These are phyloP conservation scores for Cetraspora pellucida DNA, from an alignment of 192 early-diverging fungal genomes.

Conservation along the genomic window DNA sequence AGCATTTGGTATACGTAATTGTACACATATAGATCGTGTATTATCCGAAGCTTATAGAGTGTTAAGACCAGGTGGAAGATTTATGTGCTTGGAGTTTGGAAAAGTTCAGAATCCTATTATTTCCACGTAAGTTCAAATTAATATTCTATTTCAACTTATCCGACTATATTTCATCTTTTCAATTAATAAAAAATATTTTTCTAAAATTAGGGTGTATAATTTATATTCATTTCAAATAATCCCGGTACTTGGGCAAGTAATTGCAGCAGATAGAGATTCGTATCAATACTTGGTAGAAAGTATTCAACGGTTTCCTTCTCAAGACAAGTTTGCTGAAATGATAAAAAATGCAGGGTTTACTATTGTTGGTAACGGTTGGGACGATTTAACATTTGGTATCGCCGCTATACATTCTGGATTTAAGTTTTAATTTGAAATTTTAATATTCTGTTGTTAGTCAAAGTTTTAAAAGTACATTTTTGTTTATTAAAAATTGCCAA, in stretches of 20 bases:
- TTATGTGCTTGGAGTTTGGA: constrained; percentile 94
- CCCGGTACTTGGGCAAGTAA: constrained; percentile 80
- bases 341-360: constrained; percentile 90
- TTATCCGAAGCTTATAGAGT: constrained; percentile 91
- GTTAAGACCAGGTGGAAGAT: constrained; percentile 92
- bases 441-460: too few species aligned
- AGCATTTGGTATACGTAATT: constrained; percentile 98
- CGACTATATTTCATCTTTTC: not conserved
- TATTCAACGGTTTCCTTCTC: constrained; percentile 91
- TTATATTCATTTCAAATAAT: constrained; percentile 94
- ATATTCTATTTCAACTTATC: not conserved
- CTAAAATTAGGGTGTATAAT: constrained; percentile 73
- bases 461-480: too few species aligned
- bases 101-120: constrained; percentile 88
- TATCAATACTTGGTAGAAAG: constrained; percentile 98
- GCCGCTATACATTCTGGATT: constrained; percentile 95
- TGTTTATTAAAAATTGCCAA: too few species aligned
- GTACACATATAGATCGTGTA: constrained; percentile 88
- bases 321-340: constrained; percentile 87
- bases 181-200: not conserved
- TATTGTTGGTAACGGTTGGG: constrained; percentile 85
- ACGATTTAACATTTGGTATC: constrained; percentile 96
- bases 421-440: constrained; percentile 80
- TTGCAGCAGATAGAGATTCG: constrained; percentile 87
- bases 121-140: constrained; percentile 57